Evolutionary conservation across 169 alveolate species (phyloP), one percentile per base, ranked within the genome.

Genomic region (Cryptosporidium xiaoi): DNA sequence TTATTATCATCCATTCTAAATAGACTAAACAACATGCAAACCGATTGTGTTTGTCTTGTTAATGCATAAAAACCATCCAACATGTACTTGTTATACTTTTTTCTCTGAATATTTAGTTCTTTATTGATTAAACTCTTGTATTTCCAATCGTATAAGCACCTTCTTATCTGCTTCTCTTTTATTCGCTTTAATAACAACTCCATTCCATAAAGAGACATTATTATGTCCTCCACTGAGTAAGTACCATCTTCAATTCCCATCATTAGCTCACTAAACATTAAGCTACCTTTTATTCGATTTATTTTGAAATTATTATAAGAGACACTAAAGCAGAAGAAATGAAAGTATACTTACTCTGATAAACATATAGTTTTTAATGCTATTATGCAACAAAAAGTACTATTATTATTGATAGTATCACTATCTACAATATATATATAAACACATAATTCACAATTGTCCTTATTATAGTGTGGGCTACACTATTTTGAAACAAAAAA

Each of bases 51-150:
- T 58, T 77, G 87, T 10, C 87, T 77, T 44, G 87, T 71, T 40
- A 77, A 60, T 18, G 87, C 87, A 44, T 77, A 77, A 31, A 77
- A 77, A 27, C 87, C 87, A 60, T 77, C 87, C 50, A 77, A 13
- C 87, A 77, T 77, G 31, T 77, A 77, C 24, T 60, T 77, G 50
- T 77, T 77, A 44, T 77, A 77, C 48, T 62, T 56, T 50, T 60
- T 77, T 64, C 56, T 77, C 53, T 77, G 87, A 15, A 58, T 40
- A 58, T 34, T 29, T 15, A 77, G 51, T 7, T 77, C 87, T 18
- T 27, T 77, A 7, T n/a, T 50, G 12, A 77, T 48, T 71, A 24
- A 16, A 60, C 77, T 77, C 33, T 44, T 77, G 48, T 77, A 77
- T 18, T 62, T 77, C 87, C 87, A 77, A 60, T 77, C 27, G 50